Conservation (phyloP, 768 basidiomycete species). For the Hypholoma sublateritium region DNA sequence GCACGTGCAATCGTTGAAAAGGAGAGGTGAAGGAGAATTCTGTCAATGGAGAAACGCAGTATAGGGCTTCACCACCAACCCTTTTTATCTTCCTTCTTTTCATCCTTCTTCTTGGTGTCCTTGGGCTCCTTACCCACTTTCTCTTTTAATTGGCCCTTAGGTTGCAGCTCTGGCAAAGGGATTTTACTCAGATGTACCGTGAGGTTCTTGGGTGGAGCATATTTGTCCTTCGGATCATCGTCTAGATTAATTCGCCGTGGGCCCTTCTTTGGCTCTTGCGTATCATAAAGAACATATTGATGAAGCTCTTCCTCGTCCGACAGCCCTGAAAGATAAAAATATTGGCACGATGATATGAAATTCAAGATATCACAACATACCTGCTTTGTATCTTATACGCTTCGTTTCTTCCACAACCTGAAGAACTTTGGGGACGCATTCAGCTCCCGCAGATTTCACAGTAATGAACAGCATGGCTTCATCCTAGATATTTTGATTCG, state of each 20-base stretch:
- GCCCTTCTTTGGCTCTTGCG: slow-evolving; percentile 44
- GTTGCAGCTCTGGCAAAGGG: slow-evolving; percentile 79
- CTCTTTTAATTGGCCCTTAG: slow-evolving; percentile 36
- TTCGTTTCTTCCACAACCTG: slow-evolving; percentile 80
- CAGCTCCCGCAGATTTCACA: slow-evolving; percentile 59
- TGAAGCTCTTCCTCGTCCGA: slow-evolving; percentile 62
- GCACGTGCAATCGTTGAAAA: background rate
- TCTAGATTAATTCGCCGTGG: slow-evolving; percentile 71
- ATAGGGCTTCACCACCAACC: slow-evolving; percentile 31
- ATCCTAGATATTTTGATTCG: slow-evolving; percentile 44
- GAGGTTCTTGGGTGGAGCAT: slow-evolving; percentile 67
- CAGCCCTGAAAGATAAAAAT: slow-evolving; percentile 28
- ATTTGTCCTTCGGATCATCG: slow-evolving; percentile 53
- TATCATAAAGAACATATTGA: slow-evolving; percentile 78
- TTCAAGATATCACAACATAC: slow-evolving; percentile 30
- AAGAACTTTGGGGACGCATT: slow-evolving; percentile 75
- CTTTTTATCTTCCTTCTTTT: slow-evolving; percentile 46
- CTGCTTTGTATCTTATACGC: slow-evolving; percentile 73
- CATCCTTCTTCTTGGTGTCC: slow-evolving; percentile 26
- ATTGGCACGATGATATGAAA: slow-evolving; percentile 4
- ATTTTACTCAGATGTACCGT: slow-evolving; percentile 84
- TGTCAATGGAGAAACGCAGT: slow-evolving; percentile 12
- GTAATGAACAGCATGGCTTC: slow-evolving; percentile 81
- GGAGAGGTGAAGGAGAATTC: slow-evolving; percentile 4
- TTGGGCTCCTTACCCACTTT: slow-evolving; percentile 30